Evolutionary conservation across 2,329 filamentous ascomycete species (phyloP).

Genomic region (Grosmannia serpens): DNA sequence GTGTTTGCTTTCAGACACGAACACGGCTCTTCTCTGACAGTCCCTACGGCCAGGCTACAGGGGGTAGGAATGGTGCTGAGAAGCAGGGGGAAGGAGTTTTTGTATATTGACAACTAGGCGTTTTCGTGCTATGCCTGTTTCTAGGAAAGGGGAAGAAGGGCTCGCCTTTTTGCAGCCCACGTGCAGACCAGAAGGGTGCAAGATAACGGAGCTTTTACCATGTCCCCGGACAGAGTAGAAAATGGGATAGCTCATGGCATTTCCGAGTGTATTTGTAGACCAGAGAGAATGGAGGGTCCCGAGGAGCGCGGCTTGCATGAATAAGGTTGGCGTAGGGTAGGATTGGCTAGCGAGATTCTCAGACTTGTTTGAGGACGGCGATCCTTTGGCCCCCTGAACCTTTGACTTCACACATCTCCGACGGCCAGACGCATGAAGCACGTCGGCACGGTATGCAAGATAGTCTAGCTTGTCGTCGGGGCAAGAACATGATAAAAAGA

Average conservation of each 20-base stretch:
- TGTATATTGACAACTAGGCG: background rate
- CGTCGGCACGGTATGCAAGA: too few relatives aligned
- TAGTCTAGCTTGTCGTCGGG: too few relatives aligned
- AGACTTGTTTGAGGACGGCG: conserved; percentile 1
- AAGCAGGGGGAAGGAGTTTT: background rate
- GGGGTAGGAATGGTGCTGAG: background rate
- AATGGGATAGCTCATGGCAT: background rate
- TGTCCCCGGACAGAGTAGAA: background rate
- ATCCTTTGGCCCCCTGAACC: background rate
- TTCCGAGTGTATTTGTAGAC: background rate
- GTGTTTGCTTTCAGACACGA: background rate
- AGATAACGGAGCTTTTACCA: background rate
- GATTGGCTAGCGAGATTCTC: background rate
- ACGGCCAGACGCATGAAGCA: background rate
- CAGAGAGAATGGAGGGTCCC: background rate
- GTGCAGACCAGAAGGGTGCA: background rate
- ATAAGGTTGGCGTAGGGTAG: background rate
- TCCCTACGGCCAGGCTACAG: background rate
- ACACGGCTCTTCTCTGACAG: background rate
- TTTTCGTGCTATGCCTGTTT: background rate
- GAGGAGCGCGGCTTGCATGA: background rate
- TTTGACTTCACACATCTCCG: background rate
- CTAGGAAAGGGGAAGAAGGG: background rate
- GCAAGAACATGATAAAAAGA: background rate
- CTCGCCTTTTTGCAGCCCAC: background rate